phyloP scores from a whole-genome alignment of 345 rosid genomes.

The Draba incana region DNA sequence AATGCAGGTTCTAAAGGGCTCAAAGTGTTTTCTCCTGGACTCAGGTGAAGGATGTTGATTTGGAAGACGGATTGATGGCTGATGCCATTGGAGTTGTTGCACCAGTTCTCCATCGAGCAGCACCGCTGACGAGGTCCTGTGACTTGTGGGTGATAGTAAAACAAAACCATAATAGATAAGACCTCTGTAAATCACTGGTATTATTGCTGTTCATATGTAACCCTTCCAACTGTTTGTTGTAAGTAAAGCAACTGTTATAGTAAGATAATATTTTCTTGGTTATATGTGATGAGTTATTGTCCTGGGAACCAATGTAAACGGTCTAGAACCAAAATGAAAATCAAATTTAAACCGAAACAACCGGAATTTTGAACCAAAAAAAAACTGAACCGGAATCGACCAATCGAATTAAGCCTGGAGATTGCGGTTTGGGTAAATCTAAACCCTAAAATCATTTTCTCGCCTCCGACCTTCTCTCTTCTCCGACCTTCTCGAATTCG shows the following conservation, averaged over 20 bases:
- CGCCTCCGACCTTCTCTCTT: too few species aligned
- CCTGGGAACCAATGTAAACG: too few species aligned
- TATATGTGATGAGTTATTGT: too few species aligned
- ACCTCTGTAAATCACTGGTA: slow-evolving; percentile 11
- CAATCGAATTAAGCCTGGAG: too few species aligned
- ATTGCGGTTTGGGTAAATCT: too few species aligned
- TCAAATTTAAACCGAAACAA: too few species aligned
- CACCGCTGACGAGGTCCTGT: slow-evolving; percentile 71
- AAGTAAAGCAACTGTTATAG: background rate
- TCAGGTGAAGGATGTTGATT: slow-evolving; percentile 57
- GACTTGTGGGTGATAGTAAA: slow-evolving; percentile 25
- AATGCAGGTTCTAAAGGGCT: slow-evolving; percentile 77
- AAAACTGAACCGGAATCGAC: too few species aligned
- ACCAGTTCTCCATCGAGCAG: slow-evolving; percentile 78
- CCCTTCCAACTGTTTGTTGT: slow-evolving; percentile 10
- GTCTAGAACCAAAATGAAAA: too few species aligned
- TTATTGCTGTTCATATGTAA: too few species aligned
- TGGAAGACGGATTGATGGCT: slow-evolving; percentile 88
- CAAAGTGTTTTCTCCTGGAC: slow-evolving; percentile 85
- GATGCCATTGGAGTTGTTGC: slow-evolving; percentile 98
- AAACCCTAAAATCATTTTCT: too few species aligned
- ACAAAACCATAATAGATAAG: slow-evolving; percentile 14
- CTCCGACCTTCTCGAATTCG: too few species aligned
- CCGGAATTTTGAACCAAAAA: too few species aligned
- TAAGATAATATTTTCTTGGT: background rate